phyloP scores from a whole-genome alignment of 192 early-diverging fungal species.

The Coemansia sp. region DNA sequence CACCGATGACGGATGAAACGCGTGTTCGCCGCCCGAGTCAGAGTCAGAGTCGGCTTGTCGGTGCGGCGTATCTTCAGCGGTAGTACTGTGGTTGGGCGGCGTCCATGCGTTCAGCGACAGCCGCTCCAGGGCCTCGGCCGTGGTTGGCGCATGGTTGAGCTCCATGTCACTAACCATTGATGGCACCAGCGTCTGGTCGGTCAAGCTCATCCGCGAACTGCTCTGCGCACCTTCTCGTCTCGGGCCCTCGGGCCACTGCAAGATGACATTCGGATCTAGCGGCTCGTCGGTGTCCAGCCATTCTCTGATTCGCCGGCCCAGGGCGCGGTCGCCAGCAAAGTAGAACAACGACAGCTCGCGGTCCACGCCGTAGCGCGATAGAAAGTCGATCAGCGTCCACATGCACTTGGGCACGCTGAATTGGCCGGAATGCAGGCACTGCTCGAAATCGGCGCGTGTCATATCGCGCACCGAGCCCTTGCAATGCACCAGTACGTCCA shows the following conservation, averaged over 20 bases:
- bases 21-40: conserved; percentile 4
- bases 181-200: conserved; percentile 39
- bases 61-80: background rate
- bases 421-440: conserved; percentile 27
- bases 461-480: conserved; percentile 56
- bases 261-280: conserved; percentile 11
- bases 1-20: background rate
- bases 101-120: conserved; percentile 25
- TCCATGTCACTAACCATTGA: conserved; percentile 19
- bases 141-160: conserved; percentile 5
- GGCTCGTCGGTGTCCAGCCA: conserved; percentile 70
- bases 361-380: conserved; percentile 33
- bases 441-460: conserved; percentile 49
- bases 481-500: conserved; percentile 64
- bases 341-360: conserved; percentile 32
- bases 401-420: conserved; percentile 47
- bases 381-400: conserved; percentile 48
- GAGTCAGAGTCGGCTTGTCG: background rate
- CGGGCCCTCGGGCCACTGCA: conserved; percentile 17
- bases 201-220: conserved; percentile 15
- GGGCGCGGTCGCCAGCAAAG: conserved; percentile 56
- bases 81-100: background rate
- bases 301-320: conserved; percentile 66
- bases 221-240: background rate
- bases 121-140: conserved; percentile 34